Base-by-base conservation (phyloP, 257 asterid genomes). In the Nicotiana obtusifolia region DNA sequence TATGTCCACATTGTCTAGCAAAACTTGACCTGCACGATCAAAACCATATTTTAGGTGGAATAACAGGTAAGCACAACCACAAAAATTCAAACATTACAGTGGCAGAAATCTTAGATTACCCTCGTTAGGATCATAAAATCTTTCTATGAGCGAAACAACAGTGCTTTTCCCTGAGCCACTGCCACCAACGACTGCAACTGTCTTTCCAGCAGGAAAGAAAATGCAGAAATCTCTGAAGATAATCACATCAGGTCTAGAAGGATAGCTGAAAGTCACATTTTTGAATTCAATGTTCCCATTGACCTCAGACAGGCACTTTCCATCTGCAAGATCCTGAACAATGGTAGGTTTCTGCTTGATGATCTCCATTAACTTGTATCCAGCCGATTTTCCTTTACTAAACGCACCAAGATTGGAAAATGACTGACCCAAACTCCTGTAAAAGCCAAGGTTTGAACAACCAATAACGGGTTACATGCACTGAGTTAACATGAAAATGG, bases 111-210 rank as follows among this genome's bases (percentile, higher is more conserved):
- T 79, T 52, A 52, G 67, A 59, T 88, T 93, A 96, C 99, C 99
- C 79, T 93, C 91, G 76, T 67, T 93, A 60, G 99, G 99, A 89
- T 96, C 99, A 49, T 96, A 96, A 82, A 96, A 96, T 84, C 99
- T 89, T 86, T 96, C 99, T 2, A 96, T 90, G 82, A 96, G 84
- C 20, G 98, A 94, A 80, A 96, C 97, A 7, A 96, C 97, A 0
- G 99, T 96, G 91, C 98, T 96, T 89, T 96, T 96, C 65, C 99
- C 99, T 0, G 99, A 95, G 78, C 99, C 99, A 78, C 98, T 95
- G 60, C 99, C 99, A 52, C 99, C 99, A 35, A 96, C 99, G 30
- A 96, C 98, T 5, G 99, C 99, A 61, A 93, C 92, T 0, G 98
- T 96, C 85, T 94, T 96, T 60, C 99, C 99, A 19, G 99, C 99